These are phyloP conservation scores for Endocalyx cinctus DNA, from an alignment of 2,329 filamentous ascomycete species.

Conservation along the genomic window DNA sequence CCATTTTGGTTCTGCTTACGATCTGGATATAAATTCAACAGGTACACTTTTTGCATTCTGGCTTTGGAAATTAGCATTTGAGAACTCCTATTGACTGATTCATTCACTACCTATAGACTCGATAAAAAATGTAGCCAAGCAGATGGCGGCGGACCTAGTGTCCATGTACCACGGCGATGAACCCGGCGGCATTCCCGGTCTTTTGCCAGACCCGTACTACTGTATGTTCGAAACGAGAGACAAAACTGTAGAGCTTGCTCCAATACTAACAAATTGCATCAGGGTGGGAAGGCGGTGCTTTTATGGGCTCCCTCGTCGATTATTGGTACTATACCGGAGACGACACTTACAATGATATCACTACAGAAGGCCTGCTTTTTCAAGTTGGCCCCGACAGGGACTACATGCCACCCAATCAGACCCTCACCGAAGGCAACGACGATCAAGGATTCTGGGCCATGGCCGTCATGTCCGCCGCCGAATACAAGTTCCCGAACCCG, in stretches of 20 bases:
- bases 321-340: slow-evolving; percentile 85
- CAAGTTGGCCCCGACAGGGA: slow-evolving; percentile 70
- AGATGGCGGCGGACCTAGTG: slow-evolving; percentile 49
- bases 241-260: background rate
- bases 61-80: slow-evolving; percentile 6
- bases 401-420: slow-evolving; percentile 74
- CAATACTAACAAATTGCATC: slow-evolving; percentile 8
- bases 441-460: slow-evolving; percentile 74
- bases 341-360: slow-evolving; percentile 63
- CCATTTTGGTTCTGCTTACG: slow-evolving; percentile 14
- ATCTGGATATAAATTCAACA: slow-evolving; percentile 21
- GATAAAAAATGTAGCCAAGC: slow-evolving; percentile 42
- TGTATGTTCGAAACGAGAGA: slow-evolving; percentile 34
- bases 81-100: no score
- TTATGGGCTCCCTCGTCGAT: slow-evolving; percentile 68
- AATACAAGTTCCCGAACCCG: slow-evolving; percentile 62
- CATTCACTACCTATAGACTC: slow-evolving; percentile 35
- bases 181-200: slow-evolving; percentile 45
- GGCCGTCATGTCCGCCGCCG: slow-evolving; percentile 65
- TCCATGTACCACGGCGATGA: slow-evolving; percentile 44
- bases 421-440: slow-evolving; percentile 65
- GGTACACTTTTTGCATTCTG: slow-evolving; percentile 13
- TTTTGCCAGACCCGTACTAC: slow-evolving; percentile 50
- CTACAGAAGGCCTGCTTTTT: slow-evolving; percentile 63
- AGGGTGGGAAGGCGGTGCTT: slow-evolving; percentile 72